phyloP scores from a whole-genome alignment of 164 flowering plant species.

The Echeveria elegans region DNA sequence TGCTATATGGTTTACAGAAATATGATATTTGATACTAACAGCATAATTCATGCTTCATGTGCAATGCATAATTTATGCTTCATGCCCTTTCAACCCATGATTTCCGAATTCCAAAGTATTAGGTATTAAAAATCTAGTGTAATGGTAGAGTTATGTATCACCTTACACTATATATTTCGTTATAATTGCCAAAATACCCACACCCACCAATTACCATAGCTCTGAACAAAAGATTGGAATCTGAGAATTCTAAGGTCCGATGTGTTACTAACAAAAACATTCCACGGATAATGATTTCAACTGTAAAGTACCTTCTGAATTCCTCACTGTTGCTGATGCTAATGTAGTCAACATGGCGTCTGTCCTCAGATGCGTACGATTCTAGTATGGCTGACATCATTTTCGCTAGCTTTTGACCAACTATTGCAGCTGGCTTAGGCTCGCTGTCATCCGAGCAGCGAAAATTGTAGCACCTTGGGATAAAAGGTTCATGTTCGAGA shows the following conservation, averaged over 20 bases:
- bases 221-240: too few relatives aligned
- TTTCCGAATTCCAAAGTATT: too few relatives aligned
- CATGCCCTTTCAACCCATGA: too few relatives aligned
- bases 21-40: not conserved
- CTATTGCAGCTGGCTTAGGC: conserved; percentile 46
- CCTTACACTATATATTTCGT: too few relatives aligned
- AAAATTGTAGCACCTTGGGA: conserved; percentile 70
- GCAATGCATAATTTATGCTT: not conserved
- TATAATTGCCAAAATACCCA: too few relatives aligned
- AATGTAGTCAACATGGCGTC: conserved; percentile 49
- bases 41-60: not conserved
- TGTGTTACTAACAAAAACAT: not conserved
- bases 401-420: conserved; percentile 52
- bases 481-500: conserved; percentile 79
- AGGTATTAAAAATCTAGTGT: too few relatives aligned
- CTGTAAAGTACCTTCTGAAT: conserved; percentile 59
- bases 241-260: not conserved
- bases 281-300: not conserved
- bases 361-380: conserved; percentile 73
- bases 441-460: conserved; percentile 54
- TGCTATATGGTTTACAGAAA: not conserved
- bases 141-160: too few relatives aligned
- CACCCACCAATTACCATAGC: too few relatives aligned
- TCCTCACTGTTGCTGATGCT: conserved; percentile 83
- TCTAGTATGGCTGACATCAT: conserved; percentile 85